A percentile compares a stretch with the other conserved stretches of the same genome.
These are phyloP conservation scores for Chalara sp. DNA, from an alignment of 2,329 filamentous ascomycete genomes.

Conservation along the genomic window DNA sequence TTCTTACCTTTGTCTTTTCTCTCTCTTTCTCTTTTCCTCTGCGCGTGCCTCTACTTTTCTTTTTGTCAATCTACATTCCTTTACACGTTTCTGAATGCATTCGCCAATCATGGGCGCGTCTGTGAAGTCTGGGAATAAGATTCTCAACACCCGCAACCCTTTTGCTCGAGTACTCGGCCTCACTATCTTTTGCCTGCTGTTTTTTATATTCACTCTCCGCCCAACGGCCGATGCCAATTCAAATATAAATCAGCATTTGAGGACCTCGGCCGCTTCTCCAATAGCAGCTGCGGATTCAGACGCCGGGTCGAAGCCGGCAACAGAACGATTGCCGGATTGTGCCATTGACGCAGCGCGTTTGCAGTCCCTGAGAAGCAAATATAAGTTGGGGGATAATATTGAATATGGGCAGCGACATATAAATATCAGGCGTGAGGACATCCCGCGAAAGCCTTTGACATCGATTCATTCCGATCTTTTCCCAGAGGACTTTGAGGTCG, in stretches of 20 bases:
- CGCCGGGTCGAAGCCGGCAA: not conserved
- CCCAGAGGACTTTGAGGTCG: constrained; percentile 37
- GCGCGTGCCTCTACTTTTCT: not conserved
- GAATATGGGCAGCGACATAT: constrained; percentile 52
- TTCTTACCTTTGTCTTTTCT: no score
- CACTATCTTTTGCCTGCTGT: constrained; percentile 15
- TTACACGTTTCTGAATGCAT: not conserved
- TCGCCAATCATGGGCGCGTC: constrained; percentile 2
- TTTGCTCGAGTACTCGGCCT: constrained; percentile 16
- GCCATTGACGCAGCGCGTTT: constrained; percentile 41
- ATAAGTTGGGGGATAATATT: constrained; percentile 42
- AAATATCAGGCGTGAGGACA: constrained; percentile 42
- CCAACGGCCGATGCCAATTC: constrained; percentile 6
- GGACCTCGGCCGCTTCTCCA: no score
- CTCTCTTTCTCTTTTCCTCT: not conserved
- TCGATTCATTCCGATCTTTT: constrained; percentile 41
- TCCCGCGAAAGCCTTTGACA: constrained; percentile 45
- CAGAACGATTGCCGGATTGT: constrained; percentile 30
- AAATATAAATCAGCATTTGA: constrained; percentile 2
- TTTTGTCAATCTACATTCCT: not conserved
- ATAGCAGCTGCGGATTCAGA: not conserved
- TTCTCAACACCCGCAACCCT: constrained; percentile 15
- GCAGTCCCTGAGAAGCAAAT: constrained; percentile 37
- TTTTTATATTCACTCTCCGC: constrained; percentile 18
- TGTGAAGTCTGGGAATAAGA: constrained; percentile 2